Conservation (phyloP, 129 eudicot genomes). For the Kitagawia praeruptora region DNA sequence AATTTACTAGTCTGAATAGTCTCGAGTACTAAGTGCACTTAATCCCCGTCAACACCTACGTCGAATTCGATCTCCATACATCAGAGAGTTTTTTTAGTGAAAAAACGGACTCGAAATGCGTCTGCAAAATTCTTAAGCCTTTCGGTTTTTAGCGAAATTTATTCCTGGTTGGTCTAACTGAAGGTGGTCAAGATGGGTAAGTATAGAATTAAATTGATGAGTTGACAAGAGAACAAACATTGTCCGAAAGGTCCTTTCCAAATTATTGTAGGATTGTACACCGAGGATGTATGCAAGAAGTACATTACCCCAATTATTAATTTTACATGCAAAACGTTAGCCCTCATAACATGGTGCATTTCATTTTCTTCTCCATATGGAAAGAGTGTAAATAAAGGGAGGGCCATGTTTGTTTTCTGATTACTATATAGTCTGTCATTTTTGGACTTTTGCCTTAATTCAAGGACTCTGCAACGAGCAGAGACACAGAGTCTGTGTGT, state of each 20-base stretch:
- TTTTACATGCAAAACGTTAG: neutral
- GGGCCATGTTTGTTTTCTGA: constrained; percentile 3
- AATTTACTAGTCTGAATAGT: too few species aligned
- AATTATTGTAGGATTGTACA: constrained; percentile 1
- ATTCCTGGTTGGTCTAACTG: neutral
- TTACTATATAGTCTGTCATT: constrained; percentile 1
- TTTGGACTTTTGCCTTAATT: neutral
- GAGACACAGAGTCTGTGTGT: neutral
- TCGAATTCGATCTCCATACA: too few species aligned
- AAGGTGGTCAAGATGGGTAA: neutral
- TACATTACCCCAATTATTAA: constrained; percentile 1
- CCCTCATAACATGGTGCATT: neutral
- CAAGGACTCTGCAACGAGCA: neutral
- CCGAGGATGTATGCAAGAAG: neutral
- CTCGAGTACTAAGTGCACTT: too few species aligned
- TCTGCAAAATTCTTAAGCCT: too few species aligned
- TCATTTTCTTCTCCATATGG: neutral
- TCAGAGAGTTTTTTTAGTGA: neutral
- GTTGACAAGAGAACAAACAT: neutral
- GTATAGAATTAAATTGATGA: neutral
- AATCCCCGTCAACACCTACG: too few species aligned
- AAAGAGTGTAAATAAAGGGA: neutral
- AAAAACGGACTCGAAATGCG: neutral
- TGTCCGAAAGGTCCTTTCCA: neutral
- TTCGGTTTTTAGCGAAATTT: too few species aligned